Base-by-base conservation (phyloP, 192 early-diverging fungal genomes). In the Linnemannia exigua region DNA sequence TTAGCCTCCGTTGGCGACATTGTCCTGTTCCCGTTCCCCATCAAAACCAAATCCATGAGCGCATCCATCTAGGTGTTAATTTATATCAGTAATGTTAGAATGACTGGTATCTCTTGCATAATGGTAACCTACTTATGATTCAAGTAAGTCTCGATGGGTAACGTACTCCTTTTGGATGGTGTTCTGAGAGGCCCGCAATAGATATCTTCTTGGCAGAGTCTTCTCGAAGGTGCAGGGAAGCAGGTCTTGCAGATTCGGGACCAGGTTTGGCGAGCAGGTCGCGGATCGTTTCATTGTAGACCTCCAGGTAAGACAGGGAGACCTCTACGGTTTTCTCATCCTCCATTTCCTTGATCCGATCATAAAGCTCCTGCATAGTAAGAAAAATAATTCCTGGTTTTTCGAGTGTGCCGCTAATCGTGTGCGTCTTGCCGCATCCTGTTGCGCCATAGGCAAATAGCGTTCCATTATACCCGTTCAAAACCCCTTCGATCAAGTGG, bases 241-340 rank as follows among this genome's bases (percentile, higher is more conserved):
- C 25, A 22, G 77, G 54, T 96, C 44, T 90, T 82, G 74, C 67
- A 77, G 44, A 84, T 35, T 84, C 81, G 2, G 70, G 46, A 14
- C 12, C 58, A 48, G 73, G 52, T 15, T 80, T 81, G 22, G 83
- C 86, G 33, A 98, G 90, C 47, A 99, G 89, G 82, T 99, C 98
- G 12, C 95, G 94, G 52, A 98, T 90, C 38, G 98, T 97, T 79
- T 99, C 98, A 87, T 99, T 99, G 87, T 99, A 97, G n/a, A 98
- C 90, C 84, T 99, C 98, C 37, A 99, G 75, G 87, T 97, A 99
- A 3, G 97, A 96, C 3, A 98, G 92, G 14, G 86, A 88, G 20
- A 92, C 83, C 72, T 92, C 88, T 19, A 87, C 33, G 74, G 96
- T 95, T 20, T 94, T 95, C 89, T 95, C 94, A 83, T 99, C 92